These are phyloP conservation scores for Periconia macrospinosa DNA, from an alignment of 2,329 filamentous ascomycete genomes.

Conservation along the genomic window DNA sequence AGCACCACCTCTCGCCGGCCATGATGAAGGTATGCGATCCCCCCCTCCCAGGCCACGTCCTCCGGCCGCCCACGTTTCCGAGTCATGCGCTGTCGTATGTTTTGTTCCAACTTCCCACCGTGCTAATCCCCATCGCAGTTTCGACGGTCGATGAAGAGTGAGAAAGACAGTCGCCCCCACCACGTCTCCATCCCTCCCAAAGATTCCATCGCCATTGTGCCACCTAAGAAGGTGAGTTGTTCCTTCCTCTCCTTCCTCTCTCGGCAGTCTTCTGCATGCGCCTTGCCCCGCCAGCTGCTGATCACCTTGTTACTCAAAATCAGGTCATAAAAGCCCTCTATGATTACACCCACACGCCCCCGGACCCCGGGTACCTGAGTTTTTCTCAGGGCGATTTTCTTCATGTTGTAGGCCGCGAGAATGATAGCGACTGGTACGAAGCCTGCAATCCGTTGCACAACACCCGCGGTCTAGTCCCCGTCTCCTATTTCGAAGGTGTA, in stretches of 20 bases:
- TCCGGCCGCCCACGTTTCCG: constrained; percentile 11
- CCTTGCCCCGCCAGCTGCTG: constrained; percentile 4
- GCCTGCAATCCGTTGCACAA: constrained; percentile 93
- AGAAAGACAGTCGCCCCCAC: constrained; percentile 73
- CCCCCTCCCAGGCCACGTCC: constrained; percentile 3
- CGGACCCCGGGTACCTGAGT: constrained; percentile 66
- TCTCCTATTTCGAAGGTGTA: constrained; percentile 88
- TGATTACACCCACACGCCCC: constrained; percentile 93
- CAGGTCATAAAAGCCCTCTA: constrained; percentile 97
- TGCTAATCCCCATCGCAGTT: constrained; percentile 50
- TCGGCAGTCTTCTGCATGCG: neutral
- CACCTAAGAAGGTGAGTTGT: constrained; percentile 79
- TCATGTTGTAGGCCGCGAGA: constrained; percentile 93
- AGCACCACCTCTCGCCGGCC: constrained; percentile 5
- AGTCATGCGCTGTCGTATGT: constrained; percentile 14
- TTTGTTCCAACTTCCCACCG: constrained; percentile 16
- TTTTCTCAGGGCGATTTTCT: constrained; percentile 98
- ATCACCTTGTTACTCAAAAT: constrained; percentile 12
- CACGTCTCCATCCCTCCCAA: constrained; percentile 81
- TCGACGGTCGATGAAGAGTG: constrained; percentile 86
- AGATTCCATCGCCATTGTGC: constrained; percentile 83
- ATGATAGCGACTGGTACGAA: constrained; percentile 96
- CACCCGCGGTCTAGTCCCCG: constrained; percentile 88
- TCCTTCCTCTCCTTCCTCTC: neutral
- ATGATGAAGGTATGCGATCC: constrained; percentile 28